Evolutionary conservation across 108 stramenopile genomes (phyloP), one percentile per base, ranked within the genome.

Genomic region (Ochromonas danica): DNA sequence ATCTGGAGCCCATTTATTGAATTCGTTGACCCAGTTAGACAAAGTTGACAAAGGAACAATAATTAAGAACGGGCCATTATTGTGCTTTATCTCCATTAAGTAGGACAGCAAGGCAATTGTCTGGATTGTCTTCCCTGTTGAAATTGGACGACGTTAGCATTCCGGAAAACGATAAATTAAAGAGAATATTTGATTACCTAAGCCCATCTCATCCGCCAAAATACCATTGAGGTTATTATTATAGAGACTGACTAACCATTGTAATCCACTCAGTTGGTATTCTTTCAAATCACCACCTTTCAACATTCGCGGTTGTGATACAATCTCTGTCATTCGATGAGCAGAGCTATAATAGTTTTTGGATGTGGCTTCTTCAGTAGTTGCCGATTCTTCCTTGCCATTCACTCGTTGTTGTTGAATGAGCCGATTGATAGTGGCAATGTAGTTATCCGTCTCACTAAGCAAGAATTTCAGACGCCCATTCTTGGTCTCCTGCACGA

Each of bases 1-100:
- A 30, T 70, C 77, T 0, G 98, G 98, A 81, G 94, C 96, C 96
- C 96, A 99, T 78, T 88, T 89, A 62, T 87, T 86, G 78, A 97
- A 88, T 88, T 99, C 98, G 38, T 93, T 85, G 78, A 93, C 91
- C 98, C 98, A 99, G 84, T 99, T 99, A 39, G 95, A 93, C 31
- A 94, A 89, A 6, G 96, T 96, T 42, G 90, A 91, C 85, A 97
- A 96, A 42, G 98, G 98, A 17, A 97, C 96, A 75, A 99, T 91
- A 38, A 43, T 93, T 87, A 89, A 33, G 78, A 88, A 86, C 33
- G 88, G 89, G 0, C 88, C 89, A 43, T 83, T 83, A 6, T 86
- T 84, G 81, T 81, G 40, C 30, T 86, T 79, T 40, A 81, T 81
- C 78, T 97, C 94, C 27, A 92, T 74, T 2, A 97, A 89, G 83